Percentiles rank a stretch among this genome's conserved stretches.
Evolutionary conservation across 805 yeast genomes (phyloP).

Genomic region (Wickerhamomyces chambardii): DNA sequence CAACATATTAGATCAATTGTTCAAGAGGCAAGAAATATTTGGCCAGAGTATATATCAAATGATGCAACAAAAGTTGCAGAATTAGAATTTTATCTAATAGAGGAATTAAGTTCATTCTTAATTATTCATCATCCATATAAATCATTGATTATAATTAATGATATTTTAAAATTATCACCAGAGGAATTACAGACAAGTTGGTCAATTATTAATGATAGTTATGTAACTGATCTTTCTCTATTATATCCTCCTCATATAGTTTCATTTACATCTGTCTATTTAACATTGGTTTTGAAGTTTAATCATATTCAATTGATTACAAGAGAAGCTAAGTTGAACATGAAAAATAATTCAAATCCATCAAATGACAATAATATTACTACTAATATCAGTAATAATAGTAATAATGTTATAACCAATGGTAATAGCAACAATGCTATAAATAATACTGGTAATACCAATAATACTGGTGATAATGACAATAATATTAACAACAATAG

Average conservation of each 20-base stretch:
- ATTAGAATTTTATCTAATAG: slow-evolving; percentile 88
- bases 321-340: no score
- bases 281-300: slow-evolving; percentile 55
- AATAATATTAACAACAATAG: no score
- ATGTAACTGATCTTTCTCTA: slow-evolving; percentile 78
- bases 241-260: slow-evolving; percentile 85
- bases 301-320: slow-evolving; percentile 11
- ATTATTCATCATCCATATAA: slow-evolving; percentile 73
- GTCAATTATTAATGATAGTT: slow-evolving; percentile 86
- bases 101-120: slow-evolving; percentile 69
- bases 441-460: not conserved
- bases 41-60: slow-evolving; percentile 94
- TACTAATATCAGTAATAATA: slow-evolving; percentile 8
- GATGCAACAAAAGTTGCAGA: slow-evolving; percentile 91
- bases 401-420: not conserved
- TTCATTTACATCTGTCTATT: slow-evolving; percentile 74
- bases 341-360: no score
- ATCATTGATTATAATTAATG: slow-evolving; percentile 44
- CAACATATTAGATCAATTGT: slow-evolving; percentile 82
- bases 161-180: slow-evolving; percentile 28
- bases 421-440: not conserved
- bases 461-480: no score
- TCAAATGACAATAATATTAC: slow-evolving; percentile 1
- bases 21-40: slow-evolving; percentile 75
- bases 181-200: slow-evolving; percentile 81